These are phyloP conservation scores for Glycyrrhiza uralensis DNA, from an alignment of 306 rosid genomes.

Conservation along the genomic window DNA sequence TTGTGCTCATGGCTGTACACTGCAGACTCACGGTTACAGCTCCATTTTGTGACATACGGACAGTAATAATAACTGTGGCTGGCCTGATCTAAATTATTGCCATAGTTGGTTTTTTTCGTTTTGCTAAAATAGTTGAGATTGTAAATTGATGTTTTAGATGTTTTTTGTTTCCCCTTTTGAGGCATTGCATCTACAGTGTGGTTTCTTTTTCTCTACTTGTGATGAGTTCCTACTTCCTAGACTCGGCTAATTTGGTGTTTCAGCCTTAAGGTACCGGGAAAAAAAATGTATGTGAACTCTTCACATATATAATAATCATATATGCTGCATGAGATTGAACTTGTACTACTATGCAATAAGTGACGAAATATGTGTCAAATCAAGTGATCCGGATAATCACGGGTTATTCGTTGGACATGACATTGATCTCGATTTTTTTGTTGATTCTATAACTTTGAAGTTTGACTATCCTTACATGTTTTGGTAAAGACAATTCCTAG, in stretches of 20 bases:
- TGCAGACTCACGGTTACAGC: conserved; percentile 19
- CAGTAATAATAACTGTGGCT: conserved; percentile 22
- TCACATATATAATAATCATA: background rate
- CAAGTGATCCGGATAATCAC: background rate
- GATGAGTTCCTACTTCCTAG: conserved; percentile 23
- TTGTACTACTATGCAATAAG: background rate
- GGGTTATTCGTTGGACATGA: background rate
- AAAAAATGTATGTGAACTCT: background rate
- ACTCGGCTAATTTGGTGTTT: background rate
- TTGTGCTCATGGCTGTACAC: conserved; percentile 6
- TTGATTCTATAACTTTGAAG: background rate
- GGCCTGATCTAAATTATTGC: conserved; percentile 8
- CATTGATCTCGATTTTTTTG: background rate
- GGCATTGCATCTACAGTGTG: conserved; percentile 14
- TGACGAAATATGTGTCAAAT: background rate
- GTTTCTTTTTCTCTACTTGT: conserved; percentile 5
- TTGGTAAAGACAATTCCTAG: background rate
- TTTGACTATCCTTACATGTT: conserved; percentile 4
- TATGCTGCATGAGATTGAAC: background rate
- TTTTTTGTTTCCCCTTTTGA: background rate
- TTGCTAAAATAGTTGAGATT: conserved; percentile 29
- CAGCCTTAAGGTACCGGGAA: background rate
- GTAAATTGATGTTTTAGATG: conserved; percentile 18
- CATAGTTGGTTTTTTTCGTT: conserved; percentile 26
- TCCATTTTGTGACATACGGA: conserved; percentile 27